These are phyloP conservation scores for Phytophthora crassamura DNA, from an alignment of 352 stramenopile genomes.

Conservation along the genomic window DNA sequence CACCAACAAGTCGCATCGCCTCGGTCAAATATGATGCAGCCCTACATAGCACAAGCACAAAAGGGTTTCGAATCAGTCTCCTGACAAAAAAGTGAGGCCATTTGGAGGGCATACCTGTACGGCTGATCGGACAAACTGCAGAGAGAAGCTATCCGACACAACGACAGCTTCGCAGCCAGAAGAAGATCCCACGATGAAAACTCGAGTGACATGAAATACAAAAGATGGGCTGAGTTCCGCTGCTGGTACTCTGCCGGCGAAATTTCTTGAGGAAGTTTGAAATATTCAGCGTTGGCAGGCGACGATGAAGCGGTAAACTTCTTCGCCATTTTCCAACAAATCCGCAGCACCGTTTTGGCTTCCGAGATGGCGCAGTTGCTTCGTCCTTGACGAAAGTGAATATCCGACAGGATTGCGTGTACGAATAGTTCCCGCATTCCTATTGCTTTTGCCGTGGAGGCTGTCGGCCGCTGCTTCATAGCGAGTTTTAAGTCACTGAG, in stretches of 20 bases:
- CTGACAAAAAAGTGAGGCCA: constrained; percentile 2
- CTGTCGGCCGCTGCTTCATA: constrained; percentile 9
- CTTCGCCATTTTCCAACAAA: constrained; percentile 75
- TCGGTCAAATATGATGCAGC: constrained; percentile 64
- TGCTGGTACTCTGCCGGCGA: constrained; percentile 14
- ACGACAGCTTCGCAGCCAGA: constrained; percentile 55
- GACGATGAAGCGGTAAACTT: constrained; percentile 39
- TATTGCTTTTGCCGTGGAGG: constrained; percentile 39
- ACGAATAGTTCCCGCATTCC: constrained; percentile 64
- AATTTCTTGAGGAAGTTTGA: constrained; percentile 55
- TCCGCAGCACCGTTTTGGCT: constrained; percentile 62
- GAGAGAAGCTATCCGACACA: constrained; percentile 71
- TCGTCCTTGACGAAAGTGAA: constrained; percentile 58
- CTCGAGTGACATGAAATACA: constrained; percentile 72
- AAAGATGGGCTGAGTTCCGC: constrained; percentile 31
- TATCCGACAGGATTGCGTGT: constrained; percentile 58
- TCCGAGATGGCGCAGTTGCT: constrained; percentile 52
- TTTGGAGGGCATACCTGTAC: constrained; percentile 44
- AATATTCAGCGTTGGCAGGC: constrained; percentile 24
- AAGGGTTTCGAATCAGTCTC: constrained; percentile 5
- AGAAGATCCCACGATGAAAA: constrained; percentile 79
- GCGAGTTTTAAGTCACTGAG: constrained; percentile 22
- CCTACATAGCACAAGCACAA: constrained; percentile 23
- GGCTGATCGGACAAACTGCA: constrained; percentile 58
- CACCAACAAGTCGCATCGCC: constrained; percentile 75